Evolutionary conservation across 257 asterid species (phyloP).

Genomic region (Scutellaria galericulata): DNA sequence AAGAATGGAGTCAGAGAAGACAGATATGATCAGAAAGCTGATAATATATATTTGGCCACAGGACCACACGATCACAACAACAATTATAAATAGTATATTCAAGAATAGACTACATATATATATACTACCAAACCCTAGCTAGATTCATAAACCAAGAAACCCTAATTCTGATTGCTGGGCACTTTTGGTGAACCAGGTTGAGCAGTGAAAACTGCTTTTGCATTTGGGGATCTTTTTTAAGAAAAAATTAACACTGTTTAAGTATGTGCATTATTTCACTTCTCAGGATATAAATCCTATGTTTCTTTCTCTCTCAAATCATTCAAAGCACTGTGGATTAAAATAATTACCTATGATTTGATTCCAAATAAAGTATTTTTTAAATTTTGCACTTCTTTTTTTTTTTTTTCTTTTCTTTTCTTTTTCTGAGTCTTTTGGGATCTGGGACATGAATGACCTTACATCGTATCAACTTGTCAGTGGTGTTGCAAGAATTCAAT

Average conservation of each 20-base stretch:
- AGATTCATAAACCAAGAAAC: slow-evolving; percentile 39
- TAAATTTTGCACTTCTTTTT: slow-evolving; percentile 33
- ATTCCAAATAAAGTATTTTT: slow-evolving; percentile 33
- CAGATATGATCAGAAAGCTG: background rate
- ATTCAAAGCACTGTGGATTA: slow-evolving; percentile 45
- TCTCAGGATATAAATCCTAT: slow-evolving; percentile 1
- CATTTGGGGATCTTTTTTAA: background rate
- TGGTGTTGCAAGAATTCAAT: slow-evolving; percentile 28
- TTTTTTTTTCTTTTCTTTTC: slow-evolving; percentile 23
- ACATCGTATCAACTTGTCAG: slow-evolving; percentile 34
- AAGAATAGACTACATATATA: background rate
- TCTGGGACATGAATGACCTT: slow-evolving; percentile 47
- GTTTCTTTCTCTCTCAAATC: slow-evolving; percentile 55
- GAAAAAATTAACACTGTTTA: slow-evolving; percentile 8
- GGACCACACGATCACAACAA: slow-evolving; percentile 45
- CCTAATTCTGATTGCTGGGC: slow-evolving; percentile 38
- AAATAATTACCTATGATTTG: slow-evolving; percentile 25
- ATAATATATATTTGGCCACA: background rate
- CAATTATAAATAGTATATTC: slow-evolving; percentile 35
- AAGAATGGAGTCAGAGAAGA: background rate
- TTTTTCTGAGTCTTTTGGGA: slow-evolving; percentile 37
- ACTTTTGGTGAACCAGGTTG: slow-evolving; percentile 30
- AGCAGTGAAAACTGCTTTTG: slow-evolving; percentile 9
- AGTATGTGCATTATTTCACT: background rate
- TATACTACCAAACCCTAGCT: slow-evolving; percentile 47